Percentiles rank a stretch among this genome's conserved stretches.
Evolutionary conservation across 1,284 basidiomycete genomes (phyloP).

Genomic region (Albatrellus sp.): DNA sequence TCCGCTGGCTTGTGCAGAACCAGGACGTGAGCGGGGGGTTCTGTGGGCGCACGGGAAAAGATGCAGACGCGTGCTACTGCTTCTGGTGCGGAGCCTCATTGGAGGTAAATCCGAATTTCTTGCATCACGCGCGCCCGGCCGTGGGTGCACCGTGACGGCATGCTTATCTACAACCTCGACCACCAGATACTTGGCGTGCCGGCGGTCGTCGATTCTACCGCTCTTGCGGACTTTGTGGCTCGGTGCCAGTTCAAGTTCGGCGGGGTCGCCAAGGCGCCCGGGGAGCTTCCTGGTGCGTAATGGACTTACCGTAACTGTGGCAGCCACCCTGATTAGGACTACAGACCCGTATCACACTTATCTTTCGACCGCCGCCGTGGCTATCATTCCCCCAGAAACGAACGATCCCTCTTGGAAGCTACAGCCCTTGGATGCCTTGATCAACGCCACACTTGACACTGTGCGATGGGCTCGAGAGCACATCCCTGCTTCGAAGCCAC

Average conservation of each 20-base stretch:
- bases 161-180: neutral
- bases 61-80: constrained; percentile 85
- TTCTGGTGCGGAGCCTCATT: constrained; percentile 87
- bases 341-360: constrained; percentile 87
- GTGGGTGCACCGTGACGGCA: too few species aligned
- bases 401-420: constrained; percentile 41
- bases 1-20: constrained; percentile 71
- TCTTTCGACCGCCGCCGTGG: constrained; percentile 70
- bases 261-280: constrained; percentile 74
- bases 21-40: constrained; percentile 70
- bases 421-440: constrained; percentile 45
- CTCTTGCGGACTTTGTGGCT: constrained; percentile 54
- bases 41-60: constrained; percentile 76
- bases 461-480: constrained; percentile 49
- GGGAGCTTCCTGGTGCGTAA: constrained; percentile 58
- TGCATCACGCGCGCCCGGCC: too few species aligned
- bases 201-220: constrained; percentile 39
- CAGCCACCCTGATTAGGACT: too few species aligned
- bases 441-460: constrained; percentile 59
- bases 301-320: too few species aligned
- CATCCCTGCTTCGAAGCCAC: constrained; percentile 19
- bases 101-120: constrained; percentile 31
- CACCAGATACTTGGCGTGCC: constrained; percentile 51
- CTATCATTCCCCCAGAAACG: constrained; percentile 42
- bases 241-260: constrained; percentile 77